Conservation (phyloP, 2,329 filamentous ascomycete genomes). For the Aspergillus brasiliensis region DNA sequence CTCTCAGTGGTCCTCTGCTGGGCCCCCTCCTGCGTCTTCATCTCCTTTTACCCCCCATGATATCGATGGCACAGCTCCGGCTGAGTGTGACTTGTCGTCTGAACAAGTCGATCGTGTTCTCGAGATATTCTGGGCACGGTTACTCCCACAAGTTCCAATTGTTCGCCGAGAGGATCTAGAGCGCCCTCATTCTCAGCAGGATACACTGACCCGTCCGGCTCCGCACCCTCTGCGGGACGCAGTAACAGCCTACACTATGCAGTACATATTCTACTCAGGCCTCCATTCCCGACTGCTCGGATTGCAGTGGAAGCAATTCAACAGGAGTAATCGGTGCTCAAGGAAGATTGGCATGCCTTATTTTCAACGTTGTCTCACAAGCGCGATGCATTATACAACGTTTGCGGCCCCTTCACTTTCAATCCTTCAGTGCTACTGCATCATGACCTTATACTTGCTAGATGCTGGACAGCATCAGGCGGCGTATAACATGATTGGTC, state of each 20-base stretch:
- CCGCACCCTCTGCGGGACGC: conserved; percentile 18
- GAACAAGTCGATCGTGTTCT: background rate
- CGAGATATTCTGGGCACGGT: background rate
- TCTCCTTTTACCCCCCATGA: background rate
- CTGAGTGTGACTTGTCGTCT: background rate
- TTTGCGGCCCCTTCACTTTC: conserved; percentile 19
- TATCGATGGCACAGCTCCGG: background rate
- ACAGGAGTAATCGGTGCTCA: background rate
- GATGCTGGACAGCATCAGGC: conserved; percentile 21
- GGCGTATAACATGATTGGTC: conserved; percentile 26
- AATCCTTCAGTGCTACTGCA: conserved; percentile 23
- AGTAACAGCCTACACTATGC: conserved; percentile 23
- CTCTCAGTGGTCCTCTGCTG: background rate
- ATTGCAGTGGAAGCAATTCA: conserved; percentile 19
- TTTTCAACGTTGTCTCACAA: conserved; percentile 22
- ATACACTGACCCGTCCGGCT: conserved; percentile 9
- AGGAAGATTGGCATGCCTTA: conserved; percentile 18
- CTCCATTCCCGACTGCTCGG: conserved; percentile 21
- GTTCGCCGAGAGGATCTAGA: conserved; percentile 2
- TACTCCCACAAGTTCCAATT: conserved; percentile 7
- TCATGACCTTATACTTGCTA: conserved; percentile 24
- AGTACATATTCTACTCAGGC: conserved; percentile 19
- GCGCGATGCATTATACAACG: conserved; percentile 14
- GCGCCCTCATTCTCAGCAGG: conserved; percentile 8
- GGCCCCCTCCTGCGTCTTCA: background rate